Conservation (phyloP, 768 basidiomycete species). For the Tulasnella sp. region DNA sequence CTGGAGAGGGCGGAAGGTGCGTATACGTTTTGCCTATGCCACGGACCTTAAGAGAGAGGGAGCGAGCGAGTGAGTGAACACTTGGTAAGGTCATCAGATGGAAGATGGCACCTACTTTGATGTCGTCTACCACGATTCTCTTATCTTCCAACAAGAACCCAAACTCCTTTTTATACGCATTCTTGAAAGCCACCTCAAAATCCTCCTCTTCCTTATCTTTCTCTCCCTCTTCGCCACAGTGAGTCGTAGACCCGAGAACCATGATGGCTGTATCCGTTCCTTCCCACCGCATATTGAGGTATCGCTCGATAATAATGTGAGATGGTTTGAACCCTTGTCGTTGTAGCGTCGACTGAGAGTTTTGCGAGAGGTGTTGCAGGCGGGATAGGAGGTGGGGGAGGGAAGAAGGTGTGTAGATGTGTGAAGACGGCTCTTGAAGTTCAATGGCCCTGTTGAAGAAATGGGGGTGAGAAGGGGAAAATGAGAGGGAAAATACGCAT, state of each 20-base stretch:
- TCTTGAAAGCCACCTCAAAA: conserved; percentile 67
- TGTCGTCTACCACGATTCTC: conserved; percentile 75
- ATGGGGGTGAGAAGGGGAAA: neutral
- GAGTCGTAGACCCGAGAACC: conserved; percentile 42
- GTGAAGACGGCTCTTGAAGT: conserved; percentile 78
- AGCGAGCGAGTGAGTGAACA: neutral
- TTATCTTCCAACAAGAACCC: conserved; percentile 84
- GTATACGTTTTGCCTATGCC: conserved; percentile 74
- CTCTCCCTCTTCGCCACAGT: conserved; percentile 22
- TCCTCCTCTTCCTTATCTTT: conserved; percentile 51
- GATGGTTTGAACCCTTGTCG: conserved; percentile 65
- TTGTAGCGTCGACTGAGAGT: conserved; percentile 54
- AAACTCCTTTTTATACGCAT: conserved; percentile 74
- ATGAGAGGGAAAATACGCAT: conserved; percentile 18
- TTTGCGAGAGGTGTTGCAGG: conserved; percentile 51
- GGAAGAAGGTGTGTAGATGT: conserved; percentile 55
- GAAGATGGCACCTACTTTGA: conserved; percentile 44
- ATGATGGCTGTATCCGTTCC: conserved; percentile 90
- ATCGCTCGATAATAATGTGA: conserved; percentile 62
- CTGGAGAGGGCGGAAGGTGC: neutral
- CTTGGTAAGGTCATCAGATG: neutral
- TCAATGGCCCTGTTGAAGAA: conserved; percentile 62
- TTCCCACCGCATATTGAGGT: conserved; percentile 87
- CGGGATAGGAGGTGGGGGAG: conserved; percentile 44
- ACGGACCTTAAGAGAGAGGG: conserved; percentile 42